Base-by-base conservation (phyloP, 257 asterid species). In the Plantago major region DNA sequence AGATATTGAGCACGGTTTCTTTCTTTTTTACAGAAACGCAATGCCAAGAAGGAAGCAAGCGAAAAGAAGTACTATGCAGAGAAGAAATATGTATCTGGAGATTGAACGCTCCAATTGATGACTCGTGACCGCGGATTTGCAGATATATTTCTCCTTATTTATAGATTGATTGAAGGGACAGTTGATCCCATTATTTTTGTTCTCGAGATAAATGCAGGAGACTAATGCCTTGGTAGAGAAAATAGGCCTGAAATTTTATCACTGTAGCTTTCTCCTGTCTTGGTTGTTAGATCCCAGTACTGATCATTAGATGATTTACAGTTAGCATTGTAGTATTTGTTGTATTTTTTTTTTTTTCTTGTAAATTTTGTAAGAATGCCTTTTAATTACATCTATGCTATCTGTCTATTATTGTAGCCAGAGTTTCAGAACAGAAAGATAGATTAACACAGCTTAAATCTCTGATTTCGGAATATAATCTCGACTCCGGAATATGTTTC, bases 31-130 rank as follows among this genome's bases (percentile, higher is more conserved):
- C 90, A 91, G 98, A 84, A 84, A 77, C 94, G 95, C 16, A 92
- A 92, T 49, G 89, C 90, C 18, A 92, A 82, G 85, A 92, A 92
- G 73, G 86, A 82, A 82, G 95, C 83, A 9, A 86, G 95, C 7
- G 97, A 88, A 74, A 84, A 86, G 86, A 88, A 81, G 65, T 92
- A 86, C 54, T 92, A 88, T 9, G 84, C 79, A 3, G 82, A 86
- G 74, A 88, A 85, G 85, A 82, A 79, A 61, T 86, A 81, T 14
- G 89, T 92, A 3, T 73, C 81, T 0, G 85, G 88, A 11, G 94
- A 91, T 70, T 91, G 78, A 78, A 62, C 46, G 48, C 14, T 26
- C 13, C 57, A 40, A 40, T 42, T 3, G 10, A 17, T 45, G 47
- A 18, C 30, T 59, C 40, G 40, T 16, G 54, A 14, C 17, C 40